Evolutionary conservation across 2,329 filamentous ascomycete species (phyloP), one percentile per base, ranked within the genome.

Genomic region (Fusarium liriodendri): DNA sequence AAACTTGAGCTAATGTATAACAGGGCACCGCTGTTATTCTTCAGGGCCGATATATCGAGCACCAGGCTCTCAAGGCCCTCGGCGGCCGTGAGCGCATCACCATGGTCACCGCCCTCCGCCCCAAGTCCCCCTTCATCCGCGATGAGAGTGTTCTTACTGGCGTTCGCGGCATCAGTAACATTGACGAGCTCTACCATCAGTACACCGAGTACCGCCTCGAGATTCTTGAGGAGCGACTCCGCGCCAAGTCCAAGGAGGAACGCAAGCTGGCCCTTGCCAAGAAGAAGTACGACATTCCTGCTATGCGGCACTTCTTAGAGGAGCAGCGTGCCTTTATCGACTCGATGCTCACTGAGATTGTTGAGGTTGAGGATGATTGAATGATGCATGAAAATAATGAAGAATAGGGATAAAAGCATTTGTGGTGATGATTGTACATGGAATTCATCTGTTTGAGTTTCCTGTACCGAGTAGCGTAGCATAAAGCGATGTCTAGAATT

Each of bases 61-160:
- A 87, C 69, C 82, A 84, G 61, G 85, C 85, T 4, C 72, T 84
- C 13, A 77, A 77, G 22, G 84, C 84, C 2, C 80, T 80, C 10
- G 84, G 84, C 35, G 82, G 81, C 16, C 80, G 81, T 11, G 85
- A 87, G 74, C 82, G 85, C 33, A 83, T 87, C 70, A 86, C 84
- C 2, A 84, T 86, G 78, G 84, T 87, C 13, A 86, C 85, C 2
- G 83, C 84, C 0, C 85, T 86, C 75, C 79, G 85, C 16, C 83
- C 85, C 18, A 80, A 79, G 33, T 80, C 83, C 35, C 83, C 85
- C 1, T 70, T 79, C 8, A 67, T 84, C 20, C 76, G 76, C 6
- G 85, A 87, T 58, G 84, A 86, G 38, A 54, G 42, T 8, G 60
- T 65, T 10, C 64, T 71, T 16, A 69, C 68, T 8, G 58, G 61